Percentiles rank a stretch among this genome's conserved stretches.
Conservation (phyloP, 2,329 filamentous ascomycete species). For the Lachnellula willkommii region DNA sequence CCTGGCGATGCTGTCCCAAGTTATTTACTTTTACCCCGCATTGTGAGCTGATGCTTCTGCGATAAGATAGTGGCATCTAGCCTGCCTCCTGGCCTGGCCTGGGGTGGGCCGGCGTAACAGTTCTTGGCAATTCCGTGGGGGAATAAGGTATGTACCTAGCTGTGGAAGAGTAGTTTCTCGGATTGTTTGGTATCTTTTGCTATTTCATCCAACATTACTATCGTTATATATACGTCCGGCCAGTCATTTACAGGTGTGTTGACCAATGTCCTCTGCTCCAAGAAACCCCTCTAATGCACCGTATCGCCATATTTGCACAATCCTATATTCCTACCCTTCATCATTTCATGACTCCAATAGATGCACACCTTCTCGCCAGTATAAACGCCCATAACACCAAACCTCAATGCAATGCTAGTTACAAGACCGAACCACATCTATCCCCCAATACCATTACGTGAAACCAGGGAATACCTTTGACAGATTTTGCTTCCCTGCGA, state of each 20-base stretch:
- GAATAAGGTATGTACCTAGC: not conserved
- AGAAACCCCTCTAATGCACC: not conserved
- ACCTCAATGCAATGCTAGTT: conserved; percentile 16
- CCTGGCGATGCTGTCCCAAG: not conserved
- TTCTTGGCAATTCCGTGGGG: not conserved
- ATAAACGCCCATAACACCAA: conserved; percentile 4
- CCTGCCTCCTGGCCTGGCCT: too few relatives aligned
- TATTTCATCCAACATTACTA: not conserved
- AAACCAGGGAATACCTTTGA: conserved; percentile 27
- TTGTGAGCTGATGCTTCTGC: not conserved
- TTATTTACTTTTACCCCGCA: not conserved
- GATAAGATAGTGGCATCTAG: not conserved
- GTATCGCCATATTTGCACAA: not conserved
- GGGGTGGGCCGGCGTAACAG: not conserved
- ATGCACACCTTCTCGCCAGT: not conserved
- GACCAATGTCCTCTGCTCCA: not conserved
- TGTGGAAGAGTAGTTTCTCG: not conserved
- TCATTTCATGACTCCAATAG: not conserved
- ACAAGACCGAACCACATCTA: not conserved
- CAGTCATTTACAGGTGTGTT: not conserved
- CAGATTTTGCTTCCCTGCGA: conserved; percentile 21
- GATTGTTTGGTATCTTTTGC: not conserved
- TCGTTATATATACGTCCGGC: not conserved
- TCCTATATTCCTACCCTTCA: too few relatives aligned
- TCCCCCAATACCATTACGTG: conserved; percentile 4